Evolutionary conservation across 306 rosid genomes (phyloP), one percentile per base, ranked within the genome.

Genomic region (Cyclanthera cordifolia): DNA sequence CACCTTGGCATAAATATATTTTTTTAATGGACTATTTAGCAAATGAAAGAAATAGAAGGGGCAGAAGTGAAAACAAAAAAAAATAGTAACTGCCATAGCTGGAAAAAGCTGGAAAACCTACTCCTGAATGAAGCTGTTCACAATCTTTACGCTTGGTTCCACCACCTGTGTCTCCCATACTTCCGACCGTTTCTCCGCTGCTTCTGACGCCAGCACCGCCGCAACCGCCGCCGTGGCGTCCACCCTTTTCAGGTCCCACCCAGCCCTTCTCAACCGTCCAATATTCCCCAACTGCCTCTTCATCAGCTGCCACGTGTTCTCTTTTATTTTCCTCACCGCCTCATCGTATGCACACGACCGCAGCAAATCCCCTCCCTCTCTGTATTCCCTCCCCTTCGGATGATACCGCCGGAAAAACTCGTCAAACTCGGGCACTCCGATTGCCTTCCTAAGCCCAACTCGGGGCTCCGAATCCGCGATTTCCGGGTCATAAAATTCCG

Each of bases 121-220:
- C 85, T 89, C 95, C 80, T 78, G 80, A 88, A 87, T 84, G 88
- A 93, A 93, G 21, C 73, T 77, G 74, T 80, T 86, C 96, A 93
- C 96, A 90, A 93, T 88, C 86, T 89, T 82, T 85, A 81, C 86
- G 96, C 99, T 87, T 75, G 95, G 90, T 82, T 79, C 90, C 79
- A 85, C 72, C 58, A 87, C 94, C 79, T 83, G 84, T 53, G 73
- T 73, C 74, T 77, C 84, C 99, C 99, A 93, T 57, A 79, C 69
- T 54, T 80, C 94, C 14, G 93, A 68, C 81, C 83, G 80, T 34
- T 53, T 74, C 60, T 72, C 52, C 14, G 77, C 73, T 73, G 51
- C 1, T 60, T 72, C 74, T 49, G 83, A 65, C 77, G 78, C 79
- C 85, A 90, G n/a, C 78, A 70, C 82, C 76, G 77, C 80, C 71